phyloP scores from a whole-genome alignment of 352 stramenopile species.

The Phytophthora rubi region DNA sequence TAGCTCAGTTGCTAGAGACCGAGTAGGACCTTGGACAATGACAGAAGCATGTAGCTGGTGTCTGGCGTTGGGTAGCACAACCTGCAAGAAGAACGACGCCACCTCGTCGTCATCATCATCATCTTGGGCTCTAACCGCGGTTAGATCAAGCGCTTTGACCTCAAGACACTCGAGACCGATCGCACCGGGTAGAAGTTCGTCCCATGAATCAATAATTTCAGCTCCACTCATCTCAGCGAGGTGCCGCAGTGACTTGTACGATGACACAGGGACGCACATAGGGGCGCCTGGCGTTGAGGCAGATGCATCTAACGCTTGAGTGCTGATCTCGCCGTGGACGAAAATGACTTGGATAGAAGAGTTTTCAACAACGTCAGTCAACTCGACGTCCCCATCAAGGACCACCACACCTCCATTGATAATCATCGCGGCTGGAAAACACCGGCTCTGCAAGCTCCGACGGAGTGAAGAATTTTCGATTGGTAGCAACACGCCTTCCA shows the following conservation, averaged over 20 bases:
- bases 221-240: constrained; percentile 37
- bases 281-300: constrained; percentile 6
- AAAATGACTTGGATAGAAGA: constrained; percentile 23
- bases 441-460: background rate
- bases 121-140: constrained; percentile 10
- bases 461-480: constrained; percentile 7
- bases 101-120: constrained; percentile 23
- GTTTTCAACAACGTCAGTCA: background rate
- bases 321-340: constrained; percentile 26
- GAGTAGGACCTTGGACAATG: constrained; percentile 29
- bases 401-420: constrained; percentile 18
- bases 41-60: constrained; percentile 22
- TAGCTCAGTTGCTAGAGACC: constrained; percentile 30
- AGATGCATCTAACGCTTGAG: constrained; percentile 17
- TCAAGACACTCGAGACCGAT: constrained; percentile 27
- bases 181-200: constrained; percentile 31
- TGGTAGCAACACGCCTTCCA: constrained; percentile 25
- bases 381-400: constrained; percentile 26
- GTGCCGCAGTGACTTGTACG: constrained; percentile 16
- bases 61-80: background rate
- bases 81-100: constrained; percentile 22
- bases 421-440: background rate
- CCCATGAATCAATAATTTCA: constrained; percentile 33
- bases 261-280: constrained; percentile 32
- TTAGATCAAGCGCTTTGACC: constrained; percentile 17